Percentiles rank a stretch among this genome's conserved stretches.
Evolutionary conservation across 768 basidiomycete species (phyloP).

Genomic region (Lentinula lateritia): DNA sequence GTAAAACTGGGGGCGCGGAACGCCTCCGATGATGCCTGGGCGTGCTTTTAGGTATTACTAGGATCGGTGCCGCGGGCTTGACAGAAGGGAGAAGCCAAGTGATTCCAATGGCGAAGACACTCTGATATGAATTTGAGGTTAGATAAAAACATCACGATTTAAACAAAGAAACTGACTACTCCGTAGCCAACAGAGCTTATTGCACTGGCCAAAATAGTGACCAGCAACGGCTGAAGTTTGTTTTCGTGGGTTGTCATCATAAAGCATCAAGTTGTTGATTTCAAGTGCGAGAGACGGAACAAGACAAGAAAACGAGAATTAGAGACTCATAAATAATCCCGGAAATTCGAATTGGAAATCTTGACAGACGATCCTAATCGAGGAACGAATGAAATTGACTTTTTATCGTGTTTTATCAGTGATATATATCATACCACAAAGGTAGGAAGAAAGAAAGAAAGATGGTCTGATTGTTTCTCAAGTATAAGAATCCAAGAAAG

Average conservation of each 20-base stretch:
- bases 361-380: neutral
- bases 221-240: constrained; percentile 11
- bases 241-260: constrained; percentile 10
- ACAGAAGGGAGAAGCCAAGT: constrained; percentile 18
- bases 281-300: neutral
- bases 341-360: neutral
- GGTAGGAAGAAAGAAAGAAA: neutral
- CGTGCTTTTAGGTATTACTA: constrained; percentile 12
- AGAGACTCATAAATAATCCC: neutral
- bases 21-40: constrained; percentile 13
- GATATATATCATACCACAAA: neutral
- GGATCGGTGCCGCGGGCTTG: constrained; percentile 11
- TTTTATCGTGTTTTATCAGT: neutral
- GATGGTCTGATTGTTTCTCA: neutral
- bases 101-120: constrained; percentile 18
- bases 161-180: constrained; percentile 12
- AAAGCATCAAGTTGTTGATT: neutral
- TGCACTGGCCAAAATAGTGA: constrained; percentile 17
- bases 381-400: neutral
- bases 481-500: neutral
- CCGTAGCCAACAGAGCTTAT: constrained; percentile 19
- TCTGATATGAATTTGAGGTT: constrained; percentile 9
- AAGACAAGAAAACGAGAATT: neutral
- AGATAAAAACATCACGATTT: neutral
- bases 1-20: constrained; percentile 17